phyloP scores from a whole-genome alignment of 163 green algal species.

The Trebouxiophyceae sp. region DNA sequence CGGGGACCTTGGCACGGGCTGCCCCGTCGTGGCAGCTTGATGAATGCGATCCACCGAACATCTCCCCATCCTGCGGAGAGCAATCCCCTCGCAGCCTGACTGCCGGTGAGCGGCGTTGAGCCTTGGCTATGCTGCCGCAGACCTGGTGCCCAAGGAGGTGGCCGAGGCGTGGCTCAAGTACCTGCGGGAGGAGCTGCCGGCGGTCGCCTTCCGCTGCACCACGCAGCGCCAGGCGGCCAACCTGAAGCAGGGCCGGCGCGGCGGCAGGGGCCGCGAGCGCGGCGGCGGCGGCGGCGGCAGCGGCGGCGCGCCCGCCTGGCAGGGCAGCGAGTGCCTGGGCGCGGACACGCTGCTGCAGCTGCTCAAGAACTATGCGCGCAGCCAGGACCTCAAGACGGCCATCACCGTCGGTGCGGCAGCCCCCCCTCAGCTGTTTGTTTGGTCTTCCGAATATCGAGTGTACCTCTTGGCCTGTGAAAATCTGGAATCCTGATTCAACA shows the following conservation, averaged over 20 bases:
- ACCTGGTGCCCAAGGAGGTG: conserved; percentile 86
- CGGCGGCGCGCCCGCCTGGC: conserved; percentile 2
- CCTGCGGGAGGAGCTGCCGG: conserved; percentile 88
- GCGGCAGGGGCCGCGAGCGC: not conserved
- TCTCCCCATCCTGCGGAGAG: no score
- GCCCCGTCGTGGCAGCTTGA: no score
- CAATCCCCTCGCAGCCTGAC: no score
- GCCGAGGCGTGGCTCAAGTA: conserved; percentile 90
- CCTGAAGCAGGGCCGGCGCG: conserved; percentile 24
- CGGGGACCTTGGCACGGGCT: no score
- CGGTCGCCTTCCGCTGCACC: conserved; percentile 92
- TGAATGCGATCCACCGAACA: no score
- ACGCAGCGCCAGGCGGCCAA: conserved; percentile 79
- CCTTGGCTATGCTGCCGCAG: no score
- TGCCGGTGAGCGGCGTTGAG: no score
- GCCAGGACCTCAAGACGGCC: conserved; percentile 70
- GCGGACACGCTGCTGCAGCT: conserved; percentile 90
- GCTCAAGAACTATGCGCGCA: conserved; percentile 94
- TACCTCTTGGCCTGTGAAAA: no score
- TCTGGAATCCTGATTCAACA: no score
- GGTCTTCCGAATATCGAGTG: no score
- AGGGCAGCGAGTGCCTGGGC: conserved; percentile 35
- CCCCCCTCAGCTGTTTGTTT: not conserved
- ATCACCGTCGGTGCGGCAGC: conserved; percentile 77
- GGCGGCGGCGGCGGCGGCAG: not conserved